Evolutionary conservation across 768 basidiomycete genomes (phyloP).

Genomic region (Russula vinacea): DNA sequence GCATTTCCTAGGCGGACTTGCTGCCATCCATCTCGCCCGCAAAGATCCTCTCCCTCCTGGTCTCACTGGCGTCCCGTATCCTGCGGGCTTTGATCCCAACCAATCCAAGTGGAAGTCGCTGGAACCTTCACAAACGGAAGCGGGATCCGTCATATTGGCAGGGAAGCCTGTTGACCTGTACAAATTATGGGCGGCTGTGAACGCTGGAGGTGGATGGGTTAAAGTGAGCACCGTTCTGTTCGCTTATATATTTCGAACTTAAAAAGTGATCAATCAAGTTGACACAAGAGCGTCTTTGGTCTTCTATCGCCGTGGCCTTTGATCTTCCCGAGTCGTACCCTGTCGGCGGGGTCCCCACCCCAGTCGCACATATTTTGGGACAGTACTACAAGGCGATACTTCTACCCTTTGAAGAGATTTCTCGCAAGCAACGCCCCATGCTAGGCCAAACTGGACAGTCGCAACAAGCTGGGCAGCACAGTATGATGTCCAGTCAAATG

Average conservation of each 20-base stretch:
- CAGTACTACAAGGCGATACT: constrained; percentile 62
- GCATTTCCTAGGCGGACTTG: constrained; percentile 58
- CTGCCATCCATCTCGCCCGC: constrained; percentile 54
- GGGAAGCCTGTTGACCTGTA: constrained; percentile 77
- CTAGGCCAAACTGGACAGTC: constrained; percentile 40
- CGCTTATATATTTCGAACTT: constrained; percentile 8
- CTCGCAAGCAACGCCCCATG: constrained; percentile 57
- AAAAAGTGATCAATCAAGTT: constrained; percentile 20
- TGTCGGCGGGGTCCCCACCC: constrained; percentile 39
- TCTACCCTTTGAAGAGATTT: constrained; percentile 68
- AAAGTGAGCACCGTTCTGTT: constrained; percentile 45
- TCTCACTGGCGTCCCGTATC: constrained; percentile 58
- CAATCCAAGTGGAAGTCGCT: constrained; percentile 63
- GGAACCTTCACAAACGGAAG: constrained; percentile 54
- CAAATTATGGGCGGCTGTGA: constrained; percentile 63
- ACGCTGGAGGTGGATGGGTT: constrained; percentile 55
- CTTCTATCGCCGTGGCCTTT: constrained; percentile 41
- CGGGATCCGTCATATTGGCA: constrained; percentile 63
- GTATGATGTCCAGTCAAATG: constrained; percentile 28
- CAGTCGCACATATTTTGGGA: constrained; percentile 51
- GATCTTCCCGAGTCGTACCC: constrained; percentile 39
- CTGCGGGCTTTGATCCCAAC: constrained; percentile 57
- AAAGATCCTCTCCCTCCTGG: constrained; percentile 70
- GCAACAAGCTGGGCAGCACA: constrained; percentile 30
- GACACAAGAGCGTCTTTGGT: constrained; percentile 27